phyloP scores from a whole-genome alignment of 176 grass and related monocot genomes.

The Luzula sylvatica region DNA sequence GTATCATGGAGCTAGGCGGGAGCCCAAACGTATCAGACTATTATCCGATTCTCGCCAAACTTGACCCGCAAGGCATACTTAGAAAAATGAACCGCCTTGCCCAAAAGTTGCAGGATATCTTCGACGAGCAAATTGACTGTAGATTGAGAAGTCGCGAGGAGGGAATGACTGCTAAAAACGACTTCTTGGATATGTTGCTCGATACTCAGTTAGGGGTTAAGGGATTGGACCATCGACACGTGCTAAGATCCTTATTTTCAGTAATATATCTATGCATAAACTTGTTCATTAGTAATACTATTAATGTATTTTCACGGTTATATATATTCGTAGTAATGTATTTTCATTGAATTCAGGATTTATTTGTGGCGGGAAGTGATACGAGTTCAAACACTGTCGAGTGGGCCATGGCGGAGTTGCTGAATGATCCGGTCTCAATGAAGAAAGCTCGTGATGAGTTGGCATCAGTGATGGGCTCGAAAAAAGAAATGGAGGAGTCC shows the following conservation, averaged over 20 bases:
- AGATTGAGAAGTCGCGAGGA: not conserved
- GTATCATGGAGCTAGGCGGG: constrained; percentile 2
- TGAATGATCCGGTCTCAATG: not conserved
- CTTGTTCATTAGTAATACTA: not conserved
- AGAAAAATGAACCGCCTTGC: not conserved
- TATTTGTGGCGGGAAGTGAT: constrained; percentile 14
- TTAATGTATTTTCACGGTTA: not conserved
- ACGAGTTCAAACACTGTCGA: constrained; percentile 7
- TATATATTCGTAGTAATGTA: not conserved
- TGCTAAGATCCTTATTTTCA: not conserved
- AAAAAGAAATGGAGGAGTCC: constrained; percentile 1
- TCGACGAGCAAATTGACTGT: constrained; percentile 34
- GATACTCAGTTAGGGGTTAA: constrained; percentile 11
- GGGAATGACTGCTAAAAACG: constrained; percentile 10
- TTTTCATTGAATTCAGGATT: not conserved
- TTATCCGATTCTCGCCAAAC: constrained; percentile 28
- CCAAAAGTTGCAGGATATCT: constrained; percentile 14
- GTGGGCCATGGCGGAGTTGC: constrained; percentile 12
- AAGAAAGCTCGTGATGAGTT: constrained; percentile 7
- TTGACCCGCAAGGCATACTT: constrained; percentile 36
- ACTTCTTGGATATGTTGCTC: constrained; percentile 32
- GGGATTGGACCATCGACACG: not conserved
- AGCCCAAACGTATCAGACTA: constrained; percentile 37
- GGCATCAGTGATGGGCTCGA: not conserved
- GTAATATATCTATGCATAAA: too few species aligned